Evolutionary conservation across 1,284 basidiomycete species (phyloP), one percentile per base, ranked within the genome.

Genomic region (Wolfiporia cocos): DNA sequence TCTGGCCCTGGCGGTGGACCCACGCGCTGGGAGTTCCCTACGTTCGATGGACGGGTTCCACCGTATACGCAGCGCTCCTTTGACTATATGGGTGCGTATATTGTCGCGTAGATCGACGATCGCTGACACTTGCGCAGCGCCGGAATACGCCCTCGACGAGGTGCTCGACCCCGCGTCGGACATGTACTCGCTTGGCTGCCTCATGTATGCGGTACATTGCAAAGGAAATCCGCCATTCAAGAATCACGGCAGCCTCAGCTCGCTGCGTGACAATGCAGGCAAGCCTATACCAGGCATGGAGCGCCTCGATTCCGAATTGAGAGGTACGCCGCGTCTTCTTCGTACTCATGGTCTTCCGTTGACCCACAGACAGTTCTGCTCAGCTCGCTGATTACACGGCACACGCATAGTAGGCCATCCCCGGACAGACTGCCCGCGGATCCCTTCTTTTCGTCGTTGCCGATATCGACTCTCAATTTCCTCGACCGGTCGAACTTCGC

Each of bases 391-490:
- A 73, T 96, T 44, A 94, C 92, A 2, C 76, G 92, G 41, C 80
- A 82, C 49, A 77, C 88, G 12, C 71, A 74, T 24, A 73, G 71
- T 35, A 71, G 96, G 20, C 82, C 92, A 11, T 81, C 81, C 0
- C 88, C 95, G 2, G 68, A 77, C 3, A 78, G 83, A 1, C 78
- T 99, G 30, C 84, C 91, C 5, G 76, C 83, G 0, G 84, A 92
- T 52, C 61, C 86, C 0, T 98, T 96, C 73, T 99, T 99, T 68
- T 95, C 92, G 4, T 94, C 92, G 6, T 71, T 98, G n/a, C 89
- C 95, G 12, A 94, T 99, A 26, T 95, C 92, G 1, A 98, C 95
- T 0, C 76, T 99, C 28, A 95, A 93, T 58, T 99, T 98, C 67
- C 71, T 99, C 47, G 95, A 98, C 56, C 81, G 95, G 4, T 91